Conservation (phyloP, 2,329 filamentous ascomycete genomes). For the Aspergillus pseudoviridinutans region DNA sequence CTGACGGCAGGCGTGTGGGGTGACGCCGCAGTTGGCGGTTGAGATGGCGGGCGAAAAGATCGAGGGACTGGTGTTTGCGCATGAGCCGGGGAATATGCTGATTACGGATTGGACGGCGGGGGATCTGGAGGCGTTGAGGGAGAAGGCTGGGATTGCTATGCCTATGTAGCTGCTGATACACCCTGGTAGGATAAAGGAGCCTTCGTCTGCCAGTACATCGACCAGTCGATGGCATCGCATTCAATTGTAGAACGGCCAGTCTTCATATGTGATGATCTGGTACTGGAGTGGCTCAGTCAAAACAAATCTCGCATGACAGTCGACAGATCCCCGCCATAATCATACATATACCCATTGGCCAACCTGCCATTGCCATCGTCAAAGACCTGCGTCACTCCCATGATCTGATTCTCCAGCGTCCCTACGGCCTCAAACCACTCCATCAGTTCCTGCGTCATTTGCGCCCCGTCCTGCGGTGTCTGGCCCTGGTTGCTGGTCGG, state of each 20-base stretch:
- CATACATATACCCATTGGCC: constrained; percentile 39
- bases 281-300: background rate
- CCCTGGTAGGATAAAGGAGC: too few relatives aligned
- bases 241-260: too few relatives aligned
- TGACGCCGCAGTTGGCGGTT: constrained; percentile 63
- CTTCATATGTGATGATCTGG: background rate
- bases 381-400: constrained; percentile 22
- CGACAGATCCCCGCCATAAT: constrained; percentile 55
- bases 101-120: constrained; percentile 50
- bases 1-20: constrained; percentile 63
- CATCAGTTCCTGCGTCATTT: constrained; percentile 56
- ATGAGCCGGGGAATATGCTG: constrained; percentile 61
- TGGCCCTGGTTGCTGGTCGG: constrained; percentile 47
- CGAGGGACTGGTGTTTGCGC: constrained; percentile 56
- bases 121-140: constrained; percentile 27
- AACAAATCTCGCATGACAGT: constrained; percentile 53
- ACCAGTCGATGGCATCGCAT: too few relatives aligned
- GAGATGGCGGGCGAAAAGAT: constrained; percentile 48
- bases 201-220: too few relatives aligned
- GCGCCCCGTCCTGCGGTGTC: constrained; percentile 48
- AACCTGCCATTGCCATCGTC: constrained; percentile 18
- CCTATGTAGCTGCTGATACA: background rate
- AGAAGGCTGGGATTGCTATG: background rate
- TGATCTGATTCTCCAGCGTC: constrained; percentile 44
- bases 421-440: constrained; percentile 61